Evolutionary conservation across 2,329 filamentous ascomycete genomes (phyloP).

Genomic region (Fusarium sp.): DNA sequence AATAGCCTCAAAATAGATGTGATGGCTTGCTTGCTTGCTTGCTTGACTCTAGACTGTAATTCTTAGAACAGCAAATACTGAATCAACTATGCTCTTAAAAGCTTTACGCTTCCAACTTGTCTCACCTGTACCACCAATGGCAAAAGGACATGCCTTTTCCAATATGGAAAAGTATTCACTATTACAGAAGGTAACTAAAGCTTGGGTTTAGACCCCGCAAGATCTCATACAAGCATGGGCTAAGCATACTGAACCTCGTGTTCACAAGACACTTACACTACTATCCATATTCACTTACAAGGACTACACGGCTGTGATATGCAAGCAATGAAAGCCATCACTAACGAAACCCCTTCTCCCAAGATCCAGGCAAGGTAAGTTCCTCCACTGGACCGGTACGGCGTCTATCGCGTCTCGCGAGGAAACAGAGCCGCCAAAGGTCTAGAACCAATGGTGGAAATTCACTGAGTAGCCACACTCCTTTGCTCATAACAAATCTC

Average conservation of each 20-base stretch:
- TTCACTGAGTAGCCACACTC: constrained; percentile 51
- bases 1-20: neutral
- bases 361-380: constrained; percentile 43
- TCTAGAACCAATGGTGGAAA: constrained; percentile 50
- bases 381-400: constrained; percentile 49
- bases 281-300: neutral
- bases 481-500: constrained; percentile 51
- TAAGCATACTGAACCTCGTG: constrained; percentile 65
- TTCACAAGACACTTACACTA: constrained; percentile 31
- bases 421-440: constrained; percentile 44
- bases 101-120: constrained; percentile 26
- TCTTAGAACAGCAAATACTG: neutral
- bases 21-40: too few species aligned
- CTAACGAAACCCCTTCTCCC: neutral
- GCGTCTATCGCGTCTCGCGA: constrained; percentile 20
- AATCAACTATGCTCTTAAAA: constrained; percentile 14
- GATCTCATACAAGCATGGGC: constrained; percentile 64
- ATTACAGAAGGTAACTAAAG: constrained; percentile 58
- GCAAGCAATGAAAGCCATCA: constrained; percentile 49
- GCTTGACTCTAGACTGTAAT: neutral
- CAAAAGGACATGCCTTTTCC: constrained; percentile 43
- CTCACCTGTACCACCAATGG: constrained; percentile 39
- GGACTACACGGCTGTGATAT: constrained; percentile 20
- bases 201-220: constrained; percentile 62
- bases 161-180: constrained; percentile 53